phyloP scores from a whole-genome alignment of 768 basidiomycete genomes.

The Botryobasidium botryosum region DNA sequence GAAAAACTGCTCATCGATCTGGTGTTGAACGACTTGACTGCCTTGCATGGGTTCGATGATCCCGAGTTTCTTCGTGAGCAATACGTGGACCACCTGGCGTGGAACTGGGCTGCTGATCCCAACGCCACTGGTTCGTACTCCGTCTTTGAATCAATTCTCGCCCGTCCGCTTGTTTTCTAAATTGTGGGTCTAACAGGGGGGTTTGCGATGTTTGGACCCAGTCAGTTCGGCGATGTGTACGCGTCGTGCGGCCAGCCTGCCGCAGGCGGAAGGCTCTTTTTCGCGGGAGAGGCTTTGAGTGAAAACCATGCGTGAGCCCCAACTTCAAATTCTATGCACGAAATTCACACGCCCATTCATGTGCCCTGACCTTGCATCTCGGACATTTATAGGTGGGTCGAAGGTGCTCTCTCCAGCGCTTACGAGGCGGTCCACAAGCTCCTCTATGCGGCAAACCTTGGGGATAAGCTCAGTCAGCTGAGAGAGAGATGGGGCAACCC shows the following conservation, averaged over 20 bases:
- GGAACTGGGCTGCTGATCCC: conserved; percentile 23
- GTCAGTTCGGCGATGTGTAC: conserved; percentile 23
- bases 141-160: background rate
- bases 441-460: too few relatives aligned
- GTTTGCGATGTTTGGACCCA: conserved; percentile 27
- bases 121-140: conserved; percentile 21
- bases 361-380: background rate
- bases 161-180: background rate
- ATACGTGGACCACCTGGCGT: conserved; percentile 15
- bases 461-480: too few relatives aligned
- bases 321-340: background rate
- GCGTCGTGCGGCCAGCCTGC: conserved; percentile 20
- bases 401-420: conserved; percentile 24
- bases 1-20: conserved; percentile 14
- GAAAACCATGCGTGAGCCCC: conserved; percentile 20
- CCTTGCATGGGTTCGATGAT: conserved; percentile 16
- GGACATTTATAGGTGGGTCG: conserved; percentile 20
- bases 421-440: conserved; percentile 21
- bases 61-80: conserved; percentile 10
- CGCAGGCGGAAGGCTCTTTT: conserved; percentile 19
- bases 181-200: conserved; percentile 18
- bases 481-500: too few relatives aligned
- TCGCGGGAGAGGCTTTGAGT: conserved; percentile 26
- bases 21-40: conserved; percentile 19
- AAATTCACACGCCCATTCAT: background rate